Evolutionary conservation across 345 rosid genomes (phyloP).

Genomic region (Arabis hirsuta): DNA sequence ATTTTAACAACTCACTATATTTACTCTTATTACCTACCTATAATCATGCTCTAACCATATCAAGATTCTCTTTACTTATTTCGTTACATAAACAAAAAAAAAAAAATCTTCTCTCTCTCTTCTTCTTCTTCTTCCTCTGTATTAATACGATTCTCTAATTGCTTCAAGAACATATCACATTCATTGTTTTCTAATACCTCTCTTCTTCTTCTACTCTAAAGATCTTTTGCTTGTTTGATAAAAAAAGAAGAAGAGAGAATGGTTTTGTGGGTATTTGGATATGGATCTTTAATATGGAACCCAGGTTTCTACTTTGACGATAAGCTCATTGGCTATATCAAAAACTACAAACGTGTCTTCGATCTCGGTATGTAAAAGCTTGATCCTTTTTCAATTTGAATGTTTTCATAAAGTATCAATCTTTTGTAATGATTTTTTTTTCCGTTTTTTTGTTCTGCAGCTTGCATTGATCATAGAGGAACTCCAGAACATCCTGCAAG

Average conservation of each 20-base stretch:
- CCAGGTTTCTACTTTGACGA: slow-evolving; percentile 93
- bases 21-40: no score
- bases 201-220: neutral
- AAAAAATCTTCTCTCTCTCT: neutral
- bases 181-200: neutral
- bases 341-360: slow-evolving; percentile 84
- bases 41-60: neutral
- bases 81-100: neutral
- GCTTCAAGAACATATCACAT: neutral
- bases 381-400: neutral
- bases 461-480: slow-evolving; percentile 96
- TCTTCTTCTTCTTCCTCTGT: neutral
- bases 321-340: slow-evolving; percentile 72
- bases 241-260: slow-evolving; percentile 37
- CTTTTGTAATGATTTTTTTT: neutral
- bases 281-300: slow-evolving; percentile 97
- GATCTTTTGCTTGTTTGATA: neutral
- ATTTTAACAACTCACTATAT: no score
- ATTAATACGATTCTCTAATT: slow-evolving; percentile 25
- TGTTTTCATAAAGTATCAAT: neutral
- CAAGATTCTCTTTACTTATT: slow-evolving; percentile 13
- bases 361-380: slow-evolving; percentile 65
- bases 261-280: slow-evolving; percentile 98
- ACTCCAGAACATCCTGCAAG: slow-evolving; percentile 90
- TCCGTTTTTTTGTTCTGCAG: slow-evolving; percentile 37